Conservation (phyloP, 192 early-diverging fungal species). For the Coemansia sp. region DNA sequence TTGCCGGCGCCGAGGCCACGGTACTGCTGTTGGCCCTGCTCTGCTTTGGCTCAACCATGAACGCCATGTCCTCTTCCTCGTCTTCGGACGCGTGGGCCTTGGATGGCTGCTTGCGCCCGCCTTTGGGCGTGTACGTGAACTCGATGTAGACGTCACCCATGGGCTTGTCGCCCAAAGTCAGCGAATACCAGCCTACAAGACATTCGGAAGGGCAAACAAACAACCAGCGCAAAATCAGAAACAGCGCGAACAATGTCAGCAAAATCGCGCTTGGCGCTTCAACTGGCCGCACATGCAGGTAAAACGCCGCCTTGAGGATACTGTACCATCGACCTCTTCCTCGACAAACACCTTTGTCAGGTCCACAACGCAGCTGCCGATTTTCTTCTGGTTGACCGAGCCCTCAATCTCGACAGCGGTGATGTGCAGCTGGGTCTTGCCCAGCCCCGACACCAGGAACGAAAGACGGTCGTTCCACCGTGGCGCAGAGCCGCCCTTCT, state of each 20-base stretch:
- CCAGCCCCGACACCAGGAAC: conserved; percentile 38
- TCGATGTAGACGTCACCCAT: conserved; percentile 48
- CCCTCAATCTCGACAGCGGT: conserved; percentile 39
- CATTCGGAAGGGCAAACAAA: not conserved
- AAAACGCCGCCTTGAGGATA: not conserved
- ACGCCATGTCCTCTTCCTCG: conserved; percentile 17
- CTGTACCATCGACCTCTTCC: conserved; percentile 46
- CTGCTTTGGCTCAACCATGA: conserved; percentile 19
- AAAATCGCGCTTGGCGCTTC: too few species aligned
- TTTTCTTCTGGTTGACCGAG: conserved; percentile 26
- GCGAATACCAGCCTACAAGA: conserved; percentile 44
- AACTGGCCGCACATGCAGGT: too few species aligned
- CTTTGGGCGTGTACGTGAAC: conserved; percentile 45
- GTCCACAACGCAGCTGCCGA: conserved; percentile 47
- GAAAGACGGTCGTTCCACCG: conserved; percentile 47
- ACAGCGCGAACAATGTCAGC: not conserved
- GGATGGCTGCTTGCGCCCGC: conserved; percentile 19
- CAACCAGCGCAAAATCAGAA: conserved; percentile 1
- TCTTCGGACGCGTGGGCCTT: conserved; percentile 14
- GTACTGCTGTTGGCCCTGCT: conserved; percentile 3
- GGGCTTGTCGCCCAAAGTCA: conserved; percentile 40
- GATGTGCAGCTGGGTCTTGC: conserved; percentile 39
- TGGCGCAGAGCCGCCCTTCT: conserved; percentile 49
- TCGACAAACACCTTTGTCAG: conserved; percentile 40
- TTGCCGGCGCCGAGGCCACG: conserved; percentile 26